Evolutionary conservation across 164 flowering plant species (phyloP), one percentile per base, ranked within the genome.

Genomic region (Liriodendron chinense): DNA sequence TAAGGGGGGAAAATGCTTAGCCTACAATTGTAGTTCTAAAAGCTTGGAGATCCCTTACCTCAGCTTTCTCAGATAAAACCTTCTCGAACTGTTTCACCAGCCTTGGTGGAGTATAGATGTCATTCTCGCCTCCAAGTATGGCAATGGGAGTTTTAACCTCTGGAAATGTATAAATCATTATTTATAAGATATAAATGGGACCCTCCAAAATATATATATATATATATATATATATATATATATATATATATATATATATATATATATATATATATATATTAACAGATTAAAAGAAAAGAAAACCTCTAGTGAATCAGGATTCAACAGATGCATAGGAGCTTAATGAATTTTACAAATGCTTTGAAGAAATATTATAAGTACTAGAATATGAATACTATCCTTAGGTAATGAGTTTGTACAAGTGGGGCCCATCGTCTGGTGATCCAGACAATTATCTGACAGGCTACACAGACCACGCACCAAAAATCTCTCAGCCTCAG

Each of bases 101-200:
- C 72, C 79, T 90, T 3, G 92, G 97, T 53, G 98, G 98, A 70
- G 90, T 81, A 20, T 74, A 20, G 0, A 85, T 24, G 78, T 94
- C 98, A 63, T 78, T 70, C 81, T 93, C 97, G 66, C 94, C 98
- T 73, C 92, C 98, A 48, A 94, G 75, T 22, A 94, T 63, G 2
- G 96, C 68, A 80, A 85, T 81, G 13, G 89, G 98, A 73, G 65
- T 85, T 81, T 86, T 87, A 68, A 93, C 87, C 72, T 34, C 98
- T 94, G 88, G 22, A 73, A 77, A 49, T 14, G 23, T 3, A 28
- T 1, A 71, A 56, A 71, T 20, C 26, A 50, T 47, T 16, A 70
- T 26, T 68, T n/a, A n/a, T 28, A 13, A 53, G 59, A 53, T 16
- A 53, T 12, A 53, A 53, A 16, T 12, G 59, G 59, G n/a, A n/a